Conservation (phyloP, 2,329 filamentous ascomycete genomes). For the Monosporascus sp. region DNA sequence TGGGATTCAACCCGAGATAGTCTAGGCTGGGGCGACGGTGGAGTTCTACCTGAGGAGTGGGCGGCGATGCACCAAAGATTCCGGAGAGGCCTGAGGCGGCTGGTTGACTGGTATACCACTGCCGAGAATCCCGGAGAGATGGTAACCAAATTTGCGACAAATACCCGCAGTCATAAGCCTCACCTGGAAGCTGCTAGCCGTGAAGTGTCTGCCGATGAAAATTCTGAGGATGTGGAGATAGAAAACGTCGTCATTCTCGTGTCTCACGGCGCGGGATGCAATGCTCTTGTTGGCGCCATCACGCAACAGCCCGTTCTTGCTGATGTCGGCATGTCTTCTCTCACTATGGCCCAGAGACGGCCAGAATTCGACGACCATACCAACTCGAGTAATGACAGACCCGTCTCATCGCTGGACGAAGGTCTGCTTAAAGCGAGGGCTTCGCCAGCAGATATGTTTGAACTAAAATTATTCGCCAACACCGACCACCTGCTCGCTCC, state of each 20-base stretch:
- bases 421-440: constrained; percentile 23
- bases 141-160: constrained; percentile 37
- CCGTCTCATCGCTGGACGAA: constrained; percentile 23
- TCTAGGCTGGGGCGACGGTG: constrained; percentile 81
- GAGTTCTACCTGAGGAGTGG: constrained; percentile 90
- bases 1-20: constrained; percentile 88
- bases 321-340: constrained; percentile 82
- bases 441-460: constrained; percentile 59
- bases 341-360: constrained; percentile 79
- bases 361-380: constrained; percentile 36
- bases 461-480: constrained; percentile 69
- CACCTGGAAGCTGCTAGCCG: constrained; percentile 26
- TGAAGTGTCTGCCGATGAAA: constrained; percentile 27
- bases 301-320: constrained; percentile 87
- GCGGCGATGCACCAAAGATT: constrained; percentile 91
- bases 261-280: constrained; percentile 93
- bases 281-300: constrained; percentile 87
- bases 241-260: constrained; percentile 83
- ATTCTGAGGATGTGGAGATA: constrained; percentile 53
- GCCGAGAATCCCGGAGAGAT: constrained; percentile 47
- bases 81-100: constrained; percentile 67
- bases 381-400: constrained; percentile 14
- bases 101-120: constrained; percentile 78
- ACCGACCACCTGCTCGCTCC: constrained; percentile 62
- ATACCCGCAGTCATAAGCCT: constrained; percentile 14